These are phyloP conservation scores for Blastocystis sp. DNA, from an alignment of 352 stramenopile genomes.

Conservation along the genomic window DNA sequence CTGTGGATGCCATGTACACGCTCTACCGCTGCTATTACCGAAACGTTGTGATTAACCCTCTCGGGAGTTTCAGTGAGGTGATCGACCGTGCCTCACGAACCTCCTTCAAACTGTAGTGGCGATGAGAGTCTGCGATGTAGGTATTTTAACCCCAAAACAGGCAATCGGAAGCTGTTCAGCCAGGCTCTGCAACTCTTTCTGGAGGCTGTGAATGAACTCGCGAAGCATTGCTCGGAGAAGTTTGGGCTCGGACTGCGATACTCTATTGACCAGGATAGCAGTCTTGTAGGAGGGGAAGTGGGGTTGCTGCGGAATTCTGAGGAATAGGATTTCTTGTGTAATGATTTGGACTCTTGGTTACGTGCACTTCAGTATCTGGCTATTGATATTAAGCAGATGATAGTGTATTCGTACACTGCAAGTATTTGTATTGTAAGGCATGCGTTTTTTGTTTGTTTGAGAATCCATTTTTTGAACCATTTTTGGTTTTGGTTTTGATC, in stretches of 20 bases:
- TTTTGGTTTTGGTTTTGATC: background rate
- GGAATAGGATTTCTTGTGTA: conserved; percentile 38
- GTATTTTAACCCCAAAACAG: conserved; percentile 33
- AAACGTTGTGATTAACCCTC: background rate
- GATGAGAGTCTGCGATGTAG: background rate
- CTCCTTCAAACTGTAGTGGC: conserved; percentile 1
- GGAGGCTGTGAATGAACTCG: background rate
- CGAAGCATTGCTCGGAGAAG: conserved; percentile 25
- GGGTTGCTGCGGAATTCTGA: background rate
- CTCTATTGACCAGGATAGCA: background rate
- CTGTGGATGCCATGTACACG: background rate
- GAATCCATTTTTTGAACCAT: background rate
- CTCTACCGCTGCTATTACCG: background rate
- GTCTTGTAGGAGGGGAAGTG: background rate
- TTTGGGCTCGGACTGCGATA: background rate
- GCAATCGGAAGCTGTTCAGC: conserved; percentile 20
- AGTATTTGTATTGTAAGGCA: background rate
- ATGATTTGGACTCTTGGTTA: conserved; percentile 8
- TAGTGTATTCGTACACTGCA: background rate
- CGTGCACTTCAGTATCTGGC: background rate
- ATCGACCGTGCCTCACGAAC: background rate
- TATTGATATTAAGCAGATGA: conserved; percentile 52
- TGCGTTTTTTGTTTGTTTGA: background rate
- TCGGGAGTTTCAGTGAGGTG: background rate
- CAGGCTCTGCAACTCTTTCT: conserved; percentile 6